These are phyloP conservation scores for Moringa oleifera DNA, from an alignment of 345 rosid species.

Conservation along the genomic window DNA sequence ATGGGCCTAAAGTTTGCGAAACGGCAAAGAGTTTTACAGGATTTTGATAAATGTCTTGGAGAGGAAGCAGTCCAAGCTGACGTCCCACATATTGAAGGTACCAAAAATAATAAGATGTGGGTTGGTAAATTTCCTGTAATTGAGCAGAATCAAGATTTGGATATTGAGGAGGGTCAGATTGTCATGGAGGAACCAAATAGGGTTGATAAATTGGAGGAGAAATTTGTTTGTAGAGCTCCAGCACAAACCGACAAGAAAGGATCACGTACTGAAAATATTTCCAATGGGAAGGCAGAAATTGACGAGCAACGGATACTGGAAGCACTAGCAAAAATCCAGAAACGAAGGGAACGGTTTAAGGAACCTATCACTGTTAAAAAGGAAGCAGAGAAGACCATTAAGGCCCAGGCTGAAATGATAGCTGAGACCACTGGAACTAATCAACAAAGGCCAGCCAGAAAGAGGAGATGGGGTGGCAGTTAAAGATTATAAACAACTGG, in stretches of 20 bases:
- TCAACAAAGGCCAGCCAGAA: constrained; percentile 41
- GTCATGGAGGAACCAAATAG: constrained; percentile 27
- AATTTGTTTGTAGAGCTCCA: constrained; percentile 13
- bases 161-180: constrained; percentile 60
- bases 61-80: constrained; percentile 9
- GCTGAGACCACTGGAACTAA: constrained; percentile 23
- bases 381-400: constrained; percentile 16
- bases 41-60: constrained; percentile 13
- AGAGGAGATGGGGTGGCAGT: constrained; percentile 55
- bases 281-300: constrained; percentile 15
- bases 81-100: not conserved
- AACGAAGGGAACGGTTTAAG: constrained; percentile 59
- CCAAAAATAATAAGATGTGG: constrained; percentile 18
- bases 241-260: constrained; percentile 9
- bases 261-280: constrained; percentile 9
- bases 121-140: constrained; percentile 12
- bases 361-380: constrained; percentile 19
- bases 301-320: constrained; percentile 35
- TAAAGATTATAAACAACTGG: constrained; percentile 6
- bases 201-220: constrained; percentile 9
- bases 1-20: constrained; percentile 14
- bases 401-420: constrained; percentile 17
- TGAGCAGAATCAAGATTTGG: constrained; percentile 20
- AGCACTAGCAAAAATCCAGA: constrained; percentile 61
- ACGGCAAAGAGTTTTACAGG: constrained; percentile 14